Conservation (phyloP, 2,329 filamentous ascomycete genomes). For the Curvularia eragrostidis region DNA sequence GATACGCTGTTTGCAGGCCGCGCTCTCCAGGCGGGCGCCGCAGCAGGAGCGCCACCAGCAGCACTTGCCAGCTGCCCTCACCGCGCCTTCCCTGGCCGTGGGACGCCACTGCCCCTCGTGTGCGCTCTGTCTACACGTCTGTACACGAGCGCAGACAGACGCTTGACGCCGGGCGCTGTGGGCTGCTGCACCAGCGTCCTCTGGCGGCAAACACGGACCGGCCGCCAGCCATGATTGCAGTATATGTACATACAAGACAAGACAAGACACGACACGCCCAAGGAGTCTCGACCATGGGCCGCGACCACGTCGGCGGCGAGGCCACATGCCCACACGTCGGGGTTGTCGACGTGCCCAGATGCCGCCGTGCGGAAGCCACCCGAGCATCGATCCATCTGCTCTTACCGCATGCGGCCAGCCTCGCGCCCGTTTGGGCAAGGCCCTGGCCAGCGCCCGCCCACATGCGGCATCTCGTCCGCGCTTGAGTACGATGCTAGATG, state of each 20-base stretch:
- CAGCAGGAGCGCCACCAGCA: not conserved
- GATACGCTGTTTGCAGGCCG: not conserved
- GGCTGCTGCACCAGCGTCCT: constrained; percentile 3
- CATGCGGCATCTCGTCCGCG: not conserved
- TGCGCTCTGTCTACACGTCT: not conserved
- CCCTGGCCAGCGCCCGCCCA: constrained; percentile 16
- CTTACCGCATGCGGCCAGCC: constrained; percentile 12
- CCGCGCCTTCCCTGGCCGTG: constrained; percentile 6
- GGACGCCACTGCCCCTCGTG: not conserved
- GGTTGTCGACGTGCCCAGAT: not conserved
- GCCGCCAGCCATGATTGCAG: too few species aligned
- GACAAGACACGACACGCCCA: not conserved
- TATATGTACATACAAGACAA: too few species aligned
- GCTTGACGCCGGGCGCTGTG: constrained; percentile 2
- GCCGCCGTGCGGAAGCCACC: not conserved
- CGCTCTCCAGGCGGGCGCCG: not conserved
- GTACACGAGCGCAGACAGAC: not conserved
- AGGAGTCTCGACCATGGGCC: constrained; percentile 14
- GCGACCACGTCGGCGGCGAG: not conserved
- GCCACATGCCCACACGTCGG: not conserved
- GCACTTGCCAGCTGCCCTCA: constrained; percentile 4
- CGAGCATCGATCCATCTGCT: not conserved
- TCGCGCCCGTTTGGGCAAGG: constrained; percentile 1
- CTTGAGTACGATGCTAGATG: constrained; percentile 7
- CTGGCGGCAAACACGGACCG: too few species aligned